Evolutionary conservation across 768 basidiomycete genomes (phyloP).

Genomic region (Arthromyces matolae): DNA sequence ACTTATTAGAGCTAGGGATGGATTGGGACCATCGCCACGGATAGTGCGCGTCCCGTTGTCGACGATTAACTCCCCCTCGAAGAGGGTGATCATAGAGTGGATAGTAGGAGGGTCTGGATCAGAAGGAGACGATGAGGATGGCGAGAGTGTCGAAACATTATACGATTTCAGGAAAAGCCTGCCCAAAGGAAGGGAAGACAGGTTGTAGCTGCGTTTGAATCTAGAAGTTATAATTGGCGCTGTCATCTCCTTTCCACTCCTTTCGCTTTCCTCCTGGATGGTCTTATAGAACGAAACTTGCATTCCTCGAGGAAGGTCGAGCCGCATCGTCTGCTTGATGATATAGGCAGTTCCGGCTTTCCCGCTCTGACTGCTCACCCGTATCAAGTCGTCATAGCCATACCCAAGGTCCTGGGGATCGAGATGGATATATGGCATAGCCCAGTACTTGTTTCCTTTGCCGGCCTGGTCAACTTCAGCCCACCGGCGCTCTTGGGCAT

Average conservation of each 20-base stretch:
- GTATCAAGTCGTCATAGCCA: conserved; percentile 83
- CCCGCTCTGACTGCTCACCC: conserved; percentile 85
- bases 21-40: conserved; percentile 75
- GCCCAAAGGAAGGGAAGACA: conserved; percentile 60
- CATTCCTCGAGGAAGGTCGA: conserved; percentile 81
- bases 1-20: conserved; percentile 70
- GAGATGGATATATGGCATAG: conserved; percentile 81
- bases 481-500: conserved; percentile 53
- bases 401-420: conserved; percentile 83
- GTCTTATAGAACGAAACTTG: conserved; percentile 78
- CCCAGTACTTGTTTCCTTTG: conserved; percentile 50
- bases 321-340: conserved; percentile 67
- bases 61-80: conserved; percentile 66
- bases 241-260: conserved; percentile 76
- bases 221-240: conserved; percentile 69
- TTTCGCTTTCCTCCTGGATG: conserved; percentile 69
- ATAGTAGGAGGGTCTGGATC: conserved; percentile 23
- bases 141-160: conserved; percentile 46
- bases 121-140: conserved; percentile 30
- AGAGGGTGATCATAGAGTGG: conserved; percentile 23
- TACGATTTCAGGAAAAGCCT: conserved; percentile 64
- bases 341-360: conserved; percentile 85
- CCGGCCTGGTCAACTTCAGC: conserved; percentile 45
- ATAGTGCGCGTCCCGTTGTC: conserved; percentile 64
- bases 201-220: conserved; percentile 64